phyloP scores from a whole-genome alignment of 805 yeast species.

The Starmerella geochares region DNA sequence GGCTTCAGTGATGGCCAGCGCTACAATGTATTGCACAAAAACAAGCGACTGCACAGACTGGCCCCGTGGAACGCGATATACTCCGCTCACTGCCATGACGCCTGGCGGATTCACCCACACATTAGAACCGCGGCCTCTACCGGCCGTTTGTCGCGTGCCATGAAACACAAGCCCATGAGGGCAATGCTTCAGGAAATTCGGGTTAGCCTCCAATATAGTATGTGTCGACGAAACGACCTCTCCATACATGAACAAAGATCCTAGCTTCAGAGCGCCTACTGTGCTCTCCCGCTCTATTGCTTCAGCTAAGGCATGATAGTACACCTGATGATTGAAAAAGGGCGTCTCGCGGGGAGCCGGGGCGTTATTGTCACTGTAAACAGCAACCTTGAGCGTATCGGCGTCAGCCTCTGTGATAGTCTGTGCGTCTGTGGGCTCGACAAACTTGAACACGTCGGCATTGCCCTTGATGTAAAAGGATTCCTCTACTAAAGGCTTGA shows the following conservation, averaged over 20 bases:
- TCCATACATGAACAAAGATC: slow-evolving; percentile 59
- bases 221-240: slow-evolving; percentile 88
- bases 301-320: slow-evolving; percentile 38
- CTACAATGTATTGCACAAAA: slow-evolving; percentile 74
- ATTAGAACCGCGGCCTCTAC: slow-evolving; percentile 91
- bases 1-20: slow-evolving; percentile 75
- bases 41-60: slow-evolving; percentile 52
- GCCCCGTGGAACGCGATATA: slow-evolving; percentile 47
- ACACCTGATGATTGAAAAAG: slow-evolving; percentile 54
- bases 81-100: slow-evolving; percentile 69
- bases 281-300: slow-evolving; percentile 22
- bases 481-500: slow-evolving; percentile 39
- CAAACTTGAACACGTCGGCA: slow-evolving; percentile 33
- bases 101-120: slow-evolving; percentile 94
- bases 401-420: background rate
- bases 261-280: slow-evolving; percentile 34
- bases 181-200: slow-evolving; percentile 42
- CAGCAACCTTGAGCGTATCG: slow-evolving; percentile 19
- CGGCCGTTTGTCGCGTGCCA: slow-evolving; percentile 79
- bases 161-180: slow-evolving; percentile 61
- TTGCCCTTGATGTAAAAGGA: slow-evolving; percentile 39
- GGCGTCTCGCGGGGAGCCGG: slow-evolving; percentile 57
- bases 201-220: slow-evolving; percentile 65
- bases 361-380: slow-evolving; percentile 34
- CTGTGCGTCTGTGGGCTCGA: background rate